Evolutionary conservation across 2,329 filamentous ascomycete species (phyloP).

Genomic region (Diaporthe ampelina): DNA sequence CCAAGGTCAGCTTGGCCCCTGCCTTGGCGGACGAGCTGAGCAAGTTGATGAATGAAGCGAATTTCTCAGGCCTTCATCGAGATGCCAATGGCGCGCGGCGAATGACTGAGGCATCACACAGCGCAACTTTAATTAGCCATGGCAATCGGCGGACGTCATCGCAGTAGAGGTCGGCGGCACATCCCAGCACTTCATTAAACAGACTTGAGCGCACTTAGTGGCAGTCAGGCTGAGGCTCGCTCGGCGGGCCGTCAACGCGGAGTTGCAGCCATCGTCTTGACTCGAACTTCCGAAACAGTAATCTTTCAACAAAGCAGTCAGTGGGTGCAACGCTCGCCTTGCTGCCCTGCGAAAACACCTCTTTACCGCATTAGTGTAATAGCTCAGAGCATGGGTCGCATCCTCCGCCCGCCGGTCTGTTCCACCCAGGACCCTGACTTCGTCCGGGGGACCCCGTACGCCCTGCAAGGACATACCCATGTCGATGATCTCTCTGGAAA

Average conservation of each 20-base stretch:
- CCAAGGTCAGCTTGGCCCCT: background rate
- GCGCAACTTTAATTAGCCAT: background rate
- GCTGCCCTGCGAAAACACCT: conserved; percentile 17
- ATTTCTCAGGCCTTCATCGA: background rate
- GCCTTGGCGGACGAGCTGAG: background rate
- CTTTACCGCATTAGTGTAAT: conserved; percentile 15
- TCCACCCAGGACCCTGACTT: conserved; percentile 35
- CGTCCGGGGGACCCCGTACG: conserved; percentile 26
- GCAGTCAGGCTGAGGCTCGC: conserved; percentile 21
- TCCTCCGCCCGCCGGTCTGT: conserved; percentile 34
- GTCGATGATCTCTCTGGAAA: conserved; percentile 26
- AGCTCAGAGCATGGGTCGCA: conserved; percentile 9
- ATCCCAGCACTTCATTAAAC: conserved; percentile 36
- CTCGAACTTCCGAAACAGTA: conserved; percentile 38
- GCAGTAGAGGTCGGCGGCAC: conserved; percentile 1
- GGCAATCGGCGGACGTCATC: conserved; percentile 29
- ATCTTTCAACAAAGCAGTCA: conserved; percentile 29
- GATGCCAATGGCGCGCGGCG: conserved; percentile 4
- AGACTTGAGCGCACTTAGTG: background rate
- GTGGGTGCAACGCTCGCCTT: conserved; percentile 8
- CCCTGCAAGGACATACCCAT: conserved; percentile 33
- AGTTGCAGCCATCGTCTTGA: conserved; percentile 24
- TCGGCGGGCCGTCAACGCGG: conserved; percentile 27
- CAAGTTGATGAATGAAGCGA: background rate
- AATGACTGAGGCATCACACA: background rate